Conservation (phyloP, 1,284 basidiomycete species). For the Xanthoconium separans region DNA sequence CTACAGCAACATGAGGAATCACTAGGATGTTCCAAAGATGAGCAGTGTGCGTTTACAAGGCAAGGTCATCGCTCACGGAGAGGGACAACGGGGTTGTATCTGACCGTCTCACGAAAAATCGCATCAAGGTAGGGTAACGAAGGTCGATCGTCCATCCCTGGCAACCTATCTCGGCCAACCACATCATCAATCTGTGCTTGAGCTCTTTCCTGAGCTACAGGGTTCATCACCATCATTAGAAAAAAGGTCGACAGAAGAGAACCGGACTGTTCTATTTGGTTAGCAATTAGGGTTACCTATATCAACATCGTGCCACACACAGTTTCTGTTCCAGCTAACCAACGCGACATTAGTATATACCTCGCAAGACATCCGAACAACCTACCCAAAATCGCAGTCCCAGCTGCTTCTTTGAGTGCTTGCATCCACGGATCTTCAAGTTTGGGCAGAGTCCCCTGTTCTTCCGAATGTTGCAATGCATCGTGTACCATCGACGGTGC, state of each 20-base stretch:
- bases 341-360: no score
- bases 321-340: not conserved
- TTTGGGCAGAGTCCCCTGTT: not conserved
- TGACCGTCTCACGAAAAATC: not conserved
- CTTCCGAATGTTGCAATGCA: constrained; percentile 8
- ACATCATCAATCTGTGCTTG: not conserved
- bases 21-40: not conserved
- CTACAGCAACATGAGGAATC: not conserved
- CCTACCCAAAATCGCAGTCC: not conserved
- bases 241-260: not conserved
- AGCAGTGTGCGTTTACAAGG: not conserved
- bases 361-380: not conserved
- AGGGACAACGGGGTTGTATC: not conserved
- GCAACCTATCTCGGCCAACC: not conserved
- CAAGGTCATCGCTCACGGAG: not conserved
- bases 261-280: not conserved
- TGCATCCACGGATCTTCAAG: not conserved
- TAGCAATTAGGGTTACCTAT: not conserved
- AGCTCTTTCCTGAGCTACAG: not conserved
- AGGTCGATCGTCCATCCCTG: not conserved
- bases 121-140: not conserved
- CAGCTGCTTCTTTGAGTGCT: not conserved
- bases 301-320: not conserved
- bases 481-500: constrained; percentile 16
- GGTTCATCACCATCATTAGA: not conserved